phyloP scores from a whole-genome alignment of 106 monocot genomes.

The Cymbidium sinense region DNA sequence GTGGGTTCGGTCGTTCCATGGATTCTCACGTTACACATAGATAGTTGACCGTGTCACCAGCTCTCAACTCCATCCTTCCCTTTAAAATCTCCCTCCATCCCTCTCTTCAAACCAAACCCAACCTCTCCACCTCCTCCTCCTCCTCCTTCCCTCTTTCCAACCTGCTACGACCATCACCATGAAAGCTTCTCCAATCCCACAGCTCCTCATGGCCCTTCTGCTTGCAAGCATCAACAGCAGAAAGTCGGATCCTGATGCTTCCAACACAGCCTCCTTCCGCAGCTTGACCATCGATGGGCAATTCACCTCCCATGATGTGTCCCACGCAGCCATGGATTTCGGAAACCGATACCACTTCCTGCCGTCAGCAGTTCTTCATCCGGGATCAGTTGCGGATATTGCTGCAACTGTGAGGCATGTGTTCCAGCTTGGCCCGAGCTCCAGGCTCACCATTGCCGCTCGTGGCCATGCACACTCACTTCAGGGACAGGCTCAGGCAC shows the following conservation, averaged over 20 bases:
- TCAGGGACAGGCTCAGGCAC: conserved; percentile 74
- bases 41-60: conserved; percentile 28
- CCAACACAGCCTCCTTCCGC: conserved; percentile 15
- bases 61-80: background rate
- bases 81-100: conserved; percentile 40
- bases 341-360: conserved; percentile 44
- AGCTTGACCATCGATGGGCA: conserved; percentile 31
- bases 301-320: conserved; percentile 39
- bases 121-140: too few relatives aligned
- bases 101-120: background rate
- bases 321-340: conserved; percentile 50
- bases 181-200: conserved; percentile 18
- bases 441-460: conserved; percentile 69
- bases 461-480: conserved; percentile 83
- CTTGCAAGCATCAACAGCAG: conserved; percentile 43
- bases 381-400: conserved; percentile 48
- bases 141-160: conserved; percentile 5
- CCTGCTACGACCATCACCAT: background rate
- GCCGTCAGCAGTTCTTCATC: conserved; percentile 48
- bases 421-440: conserved; percentile 29
- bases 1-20: conserved; percentile 24
- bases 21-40: conserved; percentile 12
- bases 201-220: conserved; percentile 32
- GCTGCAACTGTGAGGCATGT: conserved; percentile 34
- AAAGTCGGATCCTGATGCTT: conserved; percentile 27